phyloP scores from a whole-genome alignment of 345 rosid genomes.

The Kernera saxatilis region DNA sequence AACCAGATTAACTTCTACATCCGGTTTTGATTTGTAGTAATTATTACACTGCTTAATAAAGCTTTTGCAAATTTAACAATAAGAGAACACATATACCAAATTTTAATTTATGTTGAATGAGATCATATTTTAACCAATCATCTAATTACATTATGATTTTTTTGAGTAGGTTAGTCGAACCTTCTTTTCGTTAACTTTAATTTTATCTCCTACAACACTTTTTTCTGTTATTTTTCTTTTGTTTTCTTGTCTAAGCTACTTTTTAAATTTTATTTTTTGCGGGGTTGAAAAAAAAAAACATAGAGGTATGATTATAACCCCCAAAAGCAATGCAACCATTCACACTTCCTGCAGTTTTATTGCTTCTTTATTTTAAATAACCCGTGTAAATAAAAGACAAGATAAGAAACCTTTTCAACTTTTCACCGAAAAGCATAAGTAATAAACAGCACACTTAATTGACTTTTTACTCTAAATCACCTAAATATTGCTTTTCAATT shows the following conservation, averaged over 20 bases:
- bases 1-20: not conserved
- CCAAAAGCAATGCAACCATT: conserved; percentile 23
- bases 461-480: conserved; percentile 20
- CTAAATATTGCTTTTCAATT: not conserved
- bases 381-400: not conserved
- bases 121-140: not conserved
- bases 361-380: not conserved
- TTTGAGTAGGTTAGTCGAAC: not conserved
- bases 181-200: not conserved
- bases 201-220: not conserved
- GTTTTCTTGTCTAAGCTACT: not conserved
- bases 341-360: conserved; percentile 5
- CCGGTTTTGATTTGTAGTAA: not conserved
- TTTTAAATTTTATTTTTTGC: not conserved
- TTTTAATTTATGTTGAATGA: not conserved
- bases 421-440: conserved; percentile 32
- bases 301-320: conserved; percentile 22
- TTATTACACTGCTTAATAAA: not conserved
- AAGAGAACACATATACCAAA: not conserved
- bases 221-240: not conserved
- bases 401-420: conserved; percentile 11
- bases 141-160: not conserved
- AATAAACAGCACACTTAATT: conserved; percentile 27
- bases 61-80: not conserved
- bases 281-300: not conserved